A percentile compares a stretch with the other conserved stretches of the same genome.
These are phyloP conservation scores for Biscogniauxia sp. DNA, from an alignment of 2,329 filamentous ascomycete species.

Conservation along the genomic window DNA sequence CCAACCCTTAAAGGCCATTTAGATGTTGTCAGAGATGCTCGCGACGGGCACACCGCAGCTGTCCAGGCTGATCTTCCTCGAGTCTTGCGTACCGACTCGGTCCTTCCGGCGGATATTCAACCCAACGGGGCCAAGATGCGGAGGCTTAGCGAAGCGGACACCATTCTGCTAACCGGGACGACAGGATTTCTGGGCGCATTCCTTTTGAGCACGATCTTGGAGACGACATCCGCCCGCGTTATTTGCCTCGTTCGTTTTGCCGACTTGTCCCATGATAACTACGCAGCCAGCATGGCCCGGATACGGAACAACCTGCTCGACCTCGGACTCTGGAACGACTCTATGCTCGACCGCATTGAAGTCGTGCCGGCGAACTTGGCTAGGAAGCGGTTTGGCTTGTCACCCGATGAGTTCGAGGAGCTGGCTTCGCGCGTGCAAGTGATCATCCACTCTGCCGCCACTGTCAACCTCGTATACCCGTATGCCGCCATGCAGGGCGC, in stretches of 20 bases:
- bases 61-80: constrained; percentile 74
- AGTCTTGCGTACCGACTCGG: constrained; percentile 64
- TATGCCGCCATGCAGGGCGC: constrained; percentile 72
- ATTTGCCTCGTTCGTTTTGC: constrained; percentile 72
- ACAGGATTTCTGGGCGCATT: constrained; percentile 78
- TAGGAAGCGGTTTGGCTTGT: constrained; percentile 65
- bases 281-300: constrained; percentile 66
- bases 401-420: constrained; percentile 62
- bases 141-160: constrained; percentile 63
- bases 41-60: constrained; percentile 70
- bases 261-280: constrained; percentile 63
- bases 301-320: constrained; percentile 76
- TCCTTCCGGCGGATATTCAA: constrained; percentile 68
- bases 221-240: constrained; percentile 66
- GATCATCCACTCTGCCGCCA: constrained; percentile 74
- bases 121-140: constrained; percentile 52
- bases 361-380: constrained; percentile 72
- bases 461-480: constrained; percentile 78
- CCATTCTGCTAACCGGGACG: constrained; percentile 69
- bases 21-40: constrained; percentile 65
- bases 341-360: constrained; percentile 74
- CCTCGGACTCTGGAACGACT: constrained; percentile 73
- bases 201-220: constrained; percentile 65
- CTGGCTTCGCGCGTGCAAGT: constrained; percentile 66
- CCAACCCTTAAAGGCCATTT: constrained; percentile 72